Percentiles rank a stretch among this genome's conserved stretches.
Evolutionary conservation across 2,329 filamentous ascomycete species (phyloP).

Genomic region (Hymenoscyphus salicellus): DNA sequence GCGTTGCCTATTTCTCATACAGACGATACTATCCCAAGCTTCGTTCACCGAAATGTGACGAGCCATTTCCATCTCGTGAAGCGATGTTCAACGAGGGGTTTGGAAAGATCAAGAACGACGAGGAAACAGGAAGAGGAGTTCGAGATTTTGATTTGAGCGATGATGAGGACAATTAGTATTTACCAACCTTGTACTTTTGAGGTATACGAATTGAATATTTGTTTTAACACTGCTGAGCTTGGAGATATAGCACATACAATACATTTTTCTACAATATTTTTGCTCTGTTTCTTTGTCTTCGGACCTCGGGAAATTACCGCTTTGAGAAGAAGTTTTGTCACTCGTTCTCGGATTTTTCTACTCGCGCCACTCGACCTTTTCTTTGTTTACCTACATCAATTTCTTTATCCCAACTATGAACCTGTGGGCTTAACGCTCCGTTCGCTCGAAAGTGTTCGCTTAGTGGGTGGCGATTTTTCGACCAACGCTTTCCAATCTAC

Average conservation of each 20-base stretch:
- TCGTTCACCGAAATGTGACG: conserved; percentile 50
- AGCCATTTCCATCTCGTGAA: conserved; percentile 50
- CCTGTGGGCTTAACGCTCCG: background rate
- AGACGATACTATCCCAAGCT: conserved; percentile 60
- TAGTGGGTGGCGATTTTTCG: background rate
- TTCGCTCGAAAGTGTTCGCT: background rate
- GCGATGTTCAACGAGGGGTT: conserved; percentile 32
- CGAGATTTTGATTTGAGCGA: conserved; percentile 28
- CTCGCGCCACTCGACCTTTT: background rate
- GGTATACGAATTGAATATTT: background rate
- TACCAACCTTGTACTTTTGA: background rate
- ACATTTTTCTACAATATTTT: background rate
- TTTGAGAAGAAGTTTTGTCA: background rate
- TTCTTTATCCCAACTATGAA: background rate
- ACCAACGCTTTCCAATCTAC: background rate
- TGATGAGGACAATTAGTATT: conserved; percentile 19
- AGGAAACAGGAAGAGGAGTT: conserved; percentile 26
- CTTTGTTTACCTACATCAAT: conserved; percentile 4
- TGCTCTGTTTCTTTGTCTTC: background rate
- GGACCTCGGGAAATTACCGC: background rate
- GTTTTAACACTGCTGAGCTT: background rate
- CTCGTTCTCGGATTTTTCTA: background rate
- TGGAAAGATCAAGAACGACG: conserved; percentile 35
- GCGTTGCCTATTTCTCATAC: conserved; percentile 64
- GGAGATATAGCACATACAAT: background rate